Conservation (phyloP, 1,139 yeast species). For the Petasospora fabianii region DNA sequence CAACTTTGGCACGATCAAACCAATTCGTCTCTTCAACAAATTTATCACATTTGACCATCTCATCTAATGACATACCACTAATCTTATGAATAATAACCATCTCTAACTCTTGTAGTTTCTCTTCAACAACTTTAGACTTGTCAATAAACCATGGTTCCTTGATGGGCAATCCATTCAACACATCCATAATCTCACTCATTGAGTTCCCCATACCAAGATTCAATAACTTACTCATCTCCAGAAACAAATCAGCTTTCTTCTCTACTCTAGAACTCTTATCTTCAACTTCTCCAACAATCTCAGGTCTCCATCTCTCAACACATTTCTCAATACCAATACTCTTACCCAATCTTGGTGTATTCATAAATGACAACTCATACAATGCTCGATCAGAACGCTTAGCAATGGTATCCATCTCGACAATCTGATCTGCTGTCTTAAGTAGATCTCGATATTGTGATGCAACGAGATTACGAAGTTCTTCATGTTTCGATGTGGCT, state of each 20-base stretch:
- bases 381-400: slow-evolving; percentile 21
- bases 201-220: slow-evolving; percentile 8
- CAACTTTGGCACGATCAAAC: slow-evolving; percentile 9
- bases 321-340: slow-evolving; percentile 12
- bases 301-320: slow-evolving; percentile 4
- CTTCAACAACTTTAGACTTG: slow-evolving; percentile 8
- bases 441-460: slow-evolving; percentile 63
- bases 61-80: slow-evolving; percentile 4
- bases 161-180: slow-evolving; percentile 7
- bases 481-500: slow-evolving; percentile 30
- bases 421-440: slow-evolving; percentile 65
- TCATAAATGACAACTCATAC: slow-evolving; percentile 20
- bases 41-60: slow-evolving; percentile 7
- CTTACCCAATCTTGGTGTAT: slow-evolving; percentile 8
- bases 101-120: slow-evolving; percentile 12
- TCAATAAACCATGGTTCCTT: slow-evolving; percentile 13
- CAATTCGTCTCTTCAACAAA: slow-evolving; percentile 8
- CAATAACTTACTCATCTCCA: slow-evolving; percentile 14
- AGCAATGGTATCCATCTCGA: slow-evolving; percentile 46
- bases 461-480: slow-evolving; percentile 59
- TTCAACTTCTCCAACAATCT: not conserved
- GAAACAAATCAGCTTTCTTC: slow-evolving; percentile 12
- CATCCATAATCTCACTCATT: slow-evolving; percentile 4
- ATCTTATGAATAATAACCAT: slow-evolving; percentile 9
- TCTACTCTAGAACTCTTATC: slow-evolving; percentile 2